These are phyloP conservation scores for Plicaturopsis crispa DNA, from an alignment of 768 basidiomycete species.

Conservation along the genomic window DNA sequence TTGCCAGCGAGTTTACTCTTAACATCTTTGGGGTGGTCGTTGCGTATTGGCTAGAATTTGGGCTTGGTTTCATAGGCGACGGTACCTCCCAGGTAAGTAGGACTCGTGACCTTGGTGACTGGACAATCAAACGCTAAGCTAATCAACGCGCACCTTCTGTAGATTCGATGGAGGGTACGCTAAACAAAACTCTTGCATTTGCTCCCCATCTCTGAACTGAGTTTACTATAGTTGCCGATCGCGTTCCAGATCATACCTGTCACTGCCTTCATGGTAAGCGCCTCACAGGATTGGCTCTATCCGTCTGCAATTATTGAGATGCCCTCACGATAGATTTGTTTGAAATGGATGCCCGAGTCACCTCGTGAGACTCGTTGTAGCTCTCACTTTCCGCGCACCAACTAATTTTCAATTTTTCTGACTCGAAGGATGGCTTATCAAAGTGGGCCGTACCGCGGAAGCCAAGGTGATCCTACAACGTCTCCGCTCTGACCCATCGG, in stretches of 20 bases:
- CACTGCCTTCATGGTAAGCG: slow-evolving; percentile 27
- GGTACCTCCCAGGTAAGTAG: slow-evolving; percentile 29
- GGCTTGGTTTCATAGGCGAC: slow-evolving; percentile 34
- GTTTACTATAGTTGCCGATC: slow-evolving; percentile 27
- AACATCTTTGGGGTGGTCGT: slow-evolving; percentile 34
- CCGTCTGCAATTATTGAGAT: no score
- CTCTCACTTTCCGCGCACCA: no score
- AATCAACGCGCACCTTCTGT: no score
- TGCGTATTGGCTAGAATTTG: slow-evolving; percentile 40
- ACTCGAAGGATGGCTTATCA: slow-evolving; percentile 36
- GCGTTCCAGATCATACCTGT: slow-evolving; percentile 37
- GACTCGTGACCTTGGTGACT: no score
- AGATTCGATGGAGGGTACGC: slow-evolving; percentile 24
- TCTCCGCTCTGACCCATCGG: slow-evolving; percentile 17
- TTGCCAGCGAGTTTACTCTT: slow-evolving; percentile 34
- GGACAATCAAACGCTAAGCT: no score
- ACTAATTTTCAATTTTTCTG: no score
- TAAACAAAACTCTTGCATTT: neutral
- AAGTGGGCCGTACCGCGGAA: slow-evolving; percentile 29
- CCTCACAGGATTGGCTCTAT: neutral
- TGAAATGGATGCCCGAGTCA: slow-evolving; percentile 25
- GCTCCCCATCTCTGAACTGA: neutral
- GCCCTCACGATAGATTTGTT: no score
- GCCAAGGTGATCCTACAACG: slow-evolving; percentile 27
- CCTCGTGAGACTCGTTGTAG: no score